Evolutionary conservation across 345 rosid genomes (phyloP).

Genomic region (Lepidium africanum): DNA sequence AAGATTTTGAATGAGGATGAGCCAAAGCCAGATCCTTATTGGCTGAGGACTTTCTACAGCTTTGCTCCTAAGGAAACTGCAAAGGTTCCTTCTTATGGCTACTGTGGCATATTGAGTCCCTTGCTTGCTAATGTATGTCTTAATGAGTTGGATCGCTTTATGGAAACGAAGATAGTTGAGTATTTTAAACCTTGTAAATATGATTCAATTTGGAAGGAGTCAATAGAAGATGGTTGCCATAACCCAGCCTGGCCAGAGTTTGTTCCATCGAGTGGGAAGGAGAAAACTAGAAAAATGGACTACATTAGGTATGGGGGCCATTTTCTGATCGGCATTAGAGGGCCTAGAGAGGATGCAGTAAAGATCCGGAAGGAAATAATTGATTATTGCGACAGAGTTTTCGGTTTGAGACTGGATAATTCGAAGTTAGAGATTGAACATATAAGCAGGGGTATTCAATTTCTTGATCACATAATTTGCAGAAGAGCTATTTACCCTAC

Average conservation of each 20-base stretch:
- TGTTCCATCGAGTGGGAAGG: constrained; percentile 87
- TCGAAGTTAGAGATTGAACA: constrained; percentile 80
- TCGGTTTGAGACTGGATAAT: constrained; percentile 62
- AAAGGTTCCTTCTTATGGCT: constrained; percentile 76
- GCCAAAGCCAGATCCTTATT: constrained; percentile 94
- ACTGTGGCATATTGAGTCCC: constrained; percentile 85
- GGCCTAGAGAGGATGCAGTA: constrained; percentile 88
- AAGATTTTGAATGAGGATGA: constrained; percentile 70
- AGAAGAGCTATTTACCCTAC: constrained; percentile 79
- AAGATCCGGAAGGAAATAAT: constrained; percentile 52
- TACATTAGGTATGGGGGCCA: constrained; percentile 82
- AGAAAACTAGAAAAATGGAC: constrained; percentile 92
- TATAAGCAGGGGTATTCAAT: constrained; percentile 75
- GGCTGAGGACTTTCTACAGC: constrained; percentile 78
- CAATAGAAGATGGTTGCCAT: constrained; percentile 78
- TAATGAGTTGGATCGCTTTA: constrained; percentile 72
- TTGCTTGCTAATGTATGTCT: constrained; percentile 80
- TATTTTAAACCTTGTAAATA: constrained; percentile 69
- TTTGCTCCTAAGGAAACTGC: constrained; percentile 92
- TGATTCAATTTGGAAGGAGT: constrained; percentile 87
- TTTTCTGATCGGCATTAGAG: constrained; percentile 86
- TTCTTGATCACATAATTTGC: constrained; percentile 87
- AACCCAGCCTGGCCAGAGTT: constrained; percentile 99
- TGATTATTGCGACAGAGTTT: constrained; percentile 54
- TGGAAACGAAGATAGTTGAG: constrained; percentile 61